Percentiles rank a stretch among this genome's conserved stretches.
Evolutionary conservation across 2,329 filamentous ascomycete species (phyloP).

Genomic region (Aspergillus fumigatus): DNA sequence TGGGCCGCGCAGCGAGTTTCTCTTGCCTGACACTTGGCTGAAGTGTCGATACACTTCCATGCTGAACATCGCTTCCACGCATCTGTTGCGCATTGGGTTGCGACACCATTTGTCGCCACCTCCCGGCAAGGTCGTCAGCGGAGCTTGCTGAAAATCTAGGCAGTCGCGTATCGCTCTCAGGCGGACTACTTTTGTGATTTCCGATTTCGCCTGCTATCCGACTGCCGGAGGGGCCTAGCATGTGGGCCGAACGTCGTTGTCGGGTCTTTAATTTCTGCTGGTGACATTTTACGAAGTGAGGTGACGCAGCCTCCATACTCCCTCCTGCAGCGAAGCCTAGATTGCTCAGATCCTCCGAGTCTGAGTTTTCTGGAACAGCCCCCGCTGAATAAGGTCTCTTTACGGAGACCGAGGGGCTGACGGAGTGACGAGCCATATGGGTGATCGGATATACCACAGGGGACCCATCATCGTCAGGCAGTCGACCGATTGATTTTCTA

Average conservation of each 20-base stretch:
- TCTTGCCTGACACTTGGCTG: constrained; percentile 5
- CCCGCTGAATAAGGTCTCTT: constrained; percentile 13
- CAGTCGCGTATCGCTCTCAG: constrained; percentile 9
- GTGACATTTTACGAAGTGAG: constrained; percentile 5
- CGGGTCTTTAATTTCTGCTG: constrained; percentile 7
- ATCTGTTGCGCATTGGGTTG: constrained; percentile 5
- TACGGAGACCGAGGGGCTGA: constrained; percentile 12
- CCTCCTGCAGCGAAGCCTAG: background rate
- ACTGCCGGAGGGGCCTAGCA: constrained; percentile 7
- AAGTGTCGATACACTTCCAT: constrained; percentile 4
- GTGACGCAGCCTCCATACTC: constrained; percentile 2
- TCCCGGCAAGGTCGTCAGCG: constrained; percentile 3
- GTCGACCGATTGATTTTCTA: constrained; percentile 9
- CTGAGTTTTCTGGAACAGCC: constrained; percentile 6
- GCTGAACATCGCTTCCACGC: constrained; percentile 9
- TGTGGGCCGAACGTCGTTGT: constrained; percentile 5
- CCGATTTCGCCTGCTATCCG: constrained; percentile 8
- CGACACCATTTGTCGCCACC: constrained; percentile 2
- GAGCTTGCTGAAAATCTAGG: constrained; percentile 8
- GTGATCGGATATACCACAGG: constrained; percentile 10
- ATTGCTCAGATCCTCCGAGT: constrained; percentile 12
- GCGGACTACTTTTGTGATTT: constrained; percentile 6
- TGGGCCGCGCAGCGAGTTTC: constrained; percentile 8
- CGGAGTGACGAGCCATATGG: constrained; percentile 14
- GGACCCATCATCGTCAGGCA: constrained; percentile 12